A percentile compares a stretch with the other conserved stretches of the same genome.
Evolutionary conservation across 176 grass and related monocot species (phyloP).

Genomic region (Areca catechu): DNA sequence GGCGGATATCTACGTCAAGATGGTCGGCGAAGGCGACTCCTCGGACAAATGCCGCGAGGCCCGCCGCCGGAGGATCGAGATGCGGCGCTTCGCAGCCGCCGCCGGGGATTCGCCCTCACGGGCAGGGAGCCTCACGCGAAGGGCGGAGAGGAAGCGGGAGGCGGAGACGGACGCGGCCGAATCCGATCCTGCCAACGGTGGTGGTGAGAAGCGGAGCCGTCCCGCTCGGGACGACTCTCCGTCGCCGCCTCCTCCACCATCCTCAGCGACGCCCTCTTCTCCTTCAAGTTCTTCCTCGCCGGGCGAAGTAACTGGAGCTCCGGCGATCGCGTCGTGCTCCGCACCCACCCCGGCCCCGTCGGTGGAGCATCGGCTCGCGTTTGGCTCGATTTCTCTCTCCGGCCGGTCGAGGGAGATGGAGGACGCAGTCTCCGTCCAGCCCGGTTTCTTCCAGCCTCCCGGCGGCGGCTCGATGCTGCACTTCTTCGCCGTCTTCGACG

Average conservation of each 20-base stretch:
- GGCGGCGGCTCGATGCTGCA: slow-evolving; percentile 41
- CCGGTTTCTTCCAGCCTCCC: slow-evolving; percentile 24
- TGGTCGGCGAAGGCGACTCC: background rate
- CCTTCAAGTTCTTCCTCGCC: background rate
- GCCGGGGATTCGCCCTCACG: no score
- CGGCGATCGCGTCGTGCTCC: background rate
- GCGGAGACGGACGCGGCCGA: background rate
- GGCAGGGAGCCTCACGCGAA: background rate
- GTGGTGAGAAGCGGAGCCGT: slow-evolving; percentile 9
- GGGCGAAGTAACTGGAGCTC: no score
- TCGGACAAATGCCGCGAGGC: slow-evolving; percentile 28
- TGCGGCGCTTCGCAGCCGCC: background rate
- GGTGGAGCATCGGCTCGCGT: slow-evolving; percentile 19
- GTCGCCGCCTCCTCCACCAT: background rate
- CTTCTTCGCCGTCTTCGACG: slow-evolving; percentile 88
- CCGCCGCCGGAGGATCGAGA: slow-evolving; percentile 13
- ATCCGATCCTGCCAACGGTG: background rate
- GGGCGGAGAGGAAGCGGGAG: background rate
- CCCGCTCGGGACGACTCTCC: background rate
- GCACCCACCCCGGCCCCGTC: background rate
- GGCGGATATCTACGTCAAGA: background rate
- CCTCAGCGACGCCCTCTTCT: background rate
- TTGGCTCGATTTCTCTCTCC: slow-evolving; percentile 41
- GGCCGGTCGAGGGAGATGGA: slow-evolving; percentile 71
- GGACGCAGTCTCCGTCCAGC: slow-evolving; percentile 53